A percentile compares a stretch with the other conserved stretches of the same genome.
These are phyloP conservation scores for Colletotrichum sublineola DNA, from an alignment of 2,329 filamentous ascomycete species.

Conservation along the genomic window DNA sequence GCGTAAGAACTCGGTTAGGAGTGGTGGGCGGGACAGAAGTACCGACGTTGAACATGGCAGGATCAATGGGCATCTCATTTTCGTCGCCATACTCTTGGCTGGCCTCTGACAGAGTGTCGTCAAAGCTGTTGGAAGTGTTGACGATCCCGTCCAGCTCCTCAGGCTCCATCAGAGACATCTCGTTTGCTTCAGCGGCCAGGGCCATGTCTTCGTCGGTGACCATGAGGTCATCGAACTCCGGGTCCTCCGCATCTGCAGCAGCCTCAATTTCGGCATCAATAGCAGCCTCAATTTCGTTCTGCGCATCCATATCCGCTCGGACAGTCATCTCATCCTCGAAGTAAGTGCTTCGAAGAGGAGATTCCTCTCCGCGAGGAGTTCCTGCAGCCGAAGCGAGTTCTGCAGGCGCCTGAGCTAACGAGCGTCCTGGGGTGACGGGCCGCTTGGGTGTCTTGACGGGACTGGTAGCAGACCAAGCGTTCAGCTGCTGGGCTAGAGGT, in stretches of 20 bases:
- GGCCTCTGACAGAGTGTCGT: slow-evolving; percentile 69
- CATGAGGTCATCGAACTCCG: slow-evolving; percentile 60
- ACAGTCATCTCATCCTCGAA: slow-evolving; percentile 74
- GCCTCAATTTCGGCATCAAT: slow-evolving; percentile 52
- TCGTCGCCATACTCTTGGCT: slow-evolving; percentile 78
- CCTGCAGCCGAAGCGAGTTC: slow-evolving; percentile 14
- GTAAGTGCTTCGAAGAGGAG: slow-evolving; percentile 62
- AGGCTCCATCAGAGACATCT: slow-evolving; percentile 69
- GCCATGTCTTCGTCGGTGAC: slow-evolving; percentile 69
- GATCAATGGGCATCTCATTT: slow-evolving; percentile 70
- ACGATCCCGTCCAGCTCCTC: slow-evolving; percentile 54
- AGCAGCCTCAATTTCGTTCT: slow-evolving; percentile 50
- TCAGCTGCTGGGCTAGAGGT: slow-evolving; percentile 72
- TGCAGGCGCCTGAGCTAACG: slow-evolving; percentile 3
- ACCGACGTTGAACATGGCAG: slow-evolving; percentile 52
- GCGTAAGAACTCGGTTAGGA: slow-evolving; percentile 65
- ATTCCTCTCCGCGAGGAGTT: slow-evolving; percentile 48
- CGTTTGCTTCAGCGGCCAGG: slow-evolving; percentile 69
- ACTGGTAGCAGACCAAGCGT: slow-evolving; percentile 73
- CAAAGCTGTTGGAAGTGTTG: slow-evolving; percentile 50
- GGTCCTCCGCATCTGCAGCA: slow-evolving; percentile 48
- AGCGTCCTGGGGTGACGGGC: slow-evolving; percentile 2
- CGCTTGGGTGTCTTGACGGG: slow-evolving; percentile 57
- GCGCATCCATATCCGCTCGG: slow-evolving; percentile 52
- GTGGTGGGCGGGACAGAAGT: slow-evolving; percentile 63